Evolutionary conservation across 2,329 filamentous ascomycete species (phyloP), one percentile per base, ranked within the genome.

Genomic region (Fusarium penzigii): DNA sequence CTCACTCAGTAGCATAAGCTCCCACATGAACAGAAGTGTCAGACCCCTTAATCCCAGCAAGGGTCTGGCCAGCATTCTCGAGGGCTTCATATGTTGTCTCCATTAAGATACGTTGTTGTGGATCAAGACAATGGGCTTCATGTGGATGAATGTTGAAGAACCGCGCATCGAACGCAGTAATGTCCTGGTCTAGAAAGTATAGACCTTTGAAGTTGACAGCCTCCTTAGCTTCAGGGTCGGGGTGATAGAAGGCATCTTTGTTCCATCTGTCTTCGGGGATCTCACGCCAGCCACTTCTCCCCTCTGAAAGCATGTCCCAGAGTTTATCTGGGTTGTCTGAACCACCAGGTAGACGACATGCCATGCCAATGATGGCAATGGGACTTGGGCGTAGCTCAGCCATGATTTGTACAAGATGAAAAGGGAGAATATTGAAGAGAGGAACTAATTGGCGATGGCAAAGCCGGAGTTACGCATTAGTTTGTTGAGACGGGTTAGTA

Each of bases 31-130:
- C 65, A 13, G 56, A 63, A 0, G 70, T 71, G 0, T 65, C 48
- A 1, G 63, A 65, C 3, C 69, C 69, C 1, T 42, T 50, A 0
- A 71, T 49, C 1, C 55, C 25, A 14, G 62, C 60, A 6, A 72
- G 39, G 0, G 67, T 43, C 8, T 62, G 39, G 7, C 73, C 73
- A 9, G 65, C 58, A 41, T 57, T 56, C 52, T 74, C 71, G 2
- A 74, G 50, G 4, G 62, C 64, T 47, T 74, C 69, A 46, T 72
- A 75, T 9, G 66, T 63, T 0, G 63, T 64, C 51, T 75, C 71
- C 3, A 72, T 61, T n/a, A 70, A 41, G 13, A 67, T 54, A 0
- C 70, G 57, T 17, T 70, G 66, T 36, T 71, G 66, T 0, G 68
- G 68, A 34, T 72, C 70, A 49, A 74, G 70, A 12, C 63, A 52